A percentile compares a stretch with the other conserved stretches of the same genome.
phyloP scores from a whole-genome alignment of 163 green algal genomes.

The Chlorella variabilis region DNA sequence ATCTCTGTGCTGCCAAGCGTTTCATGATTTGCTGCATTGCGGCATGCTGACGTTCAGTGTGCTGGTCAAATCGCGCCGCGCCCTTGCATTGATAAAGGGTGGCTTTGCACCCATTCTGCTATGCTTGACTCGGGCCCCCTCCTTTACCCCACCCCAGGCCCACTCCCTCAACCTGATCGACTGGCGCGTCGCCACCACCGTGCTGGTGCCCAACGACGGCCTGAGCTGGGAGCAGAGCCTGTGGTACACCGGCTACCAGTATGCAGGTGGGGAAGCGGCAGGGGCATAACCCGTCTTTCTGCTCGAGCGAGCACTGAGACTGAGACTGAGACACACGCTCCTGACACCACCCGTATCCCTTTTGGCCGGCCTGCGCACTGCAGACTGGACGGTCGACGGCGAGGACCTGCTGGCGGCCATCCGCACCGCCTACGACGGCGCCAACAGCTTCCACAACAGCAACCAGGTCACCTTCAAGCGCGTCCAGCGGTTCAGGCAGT shows the following conservation, averaged over 20 bases:
- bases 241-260: constrained; percentile 34
- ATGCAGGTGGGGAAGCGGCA: constrained; percentile 1
- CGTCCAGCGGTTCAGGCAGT: constrained; percentile 4
- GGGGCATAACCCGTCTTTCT: background rate
- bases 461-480: constrained; percentile 37
- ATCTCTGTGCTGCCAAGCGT: too few relatives aligned
- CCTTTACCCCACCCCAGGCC: background rate
- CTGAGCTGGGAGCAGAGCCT: constrained; percentile 41
- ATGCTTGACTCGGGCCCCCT: too few relatives aligned
- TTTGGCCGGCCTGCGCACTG: background rate
- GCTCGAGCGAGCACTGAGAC: too few relatives aligned
- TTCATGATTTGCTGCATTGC: too few relatives aligned
- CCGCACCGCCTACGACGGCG: constrained; percentile 37
- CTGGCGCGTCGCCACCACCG: constrained; percentile 39
- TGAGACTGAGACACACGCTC: too few relatives aligned
- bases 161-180: constrained; percentile 29
- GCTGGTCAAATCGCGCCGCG: too few relatives aligned
- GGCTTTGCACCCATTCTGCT: too few relatives aligned
- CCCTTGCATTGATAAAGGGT: too few relatives aligned
- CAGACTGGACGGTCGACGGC: constrained; percentile 37
- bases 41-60: too few relatives aligned
- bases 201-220: constrained; percentile 42
- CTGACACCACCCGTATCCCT: too few relatives aligned
- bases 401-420: constrained; percentile 27
- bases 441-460: constrained; percentile 34